Evolutionary conservation across 108 stramenopile genomes (phyloP).

Genomic region (Fragilaria crotonensis): DNA sequence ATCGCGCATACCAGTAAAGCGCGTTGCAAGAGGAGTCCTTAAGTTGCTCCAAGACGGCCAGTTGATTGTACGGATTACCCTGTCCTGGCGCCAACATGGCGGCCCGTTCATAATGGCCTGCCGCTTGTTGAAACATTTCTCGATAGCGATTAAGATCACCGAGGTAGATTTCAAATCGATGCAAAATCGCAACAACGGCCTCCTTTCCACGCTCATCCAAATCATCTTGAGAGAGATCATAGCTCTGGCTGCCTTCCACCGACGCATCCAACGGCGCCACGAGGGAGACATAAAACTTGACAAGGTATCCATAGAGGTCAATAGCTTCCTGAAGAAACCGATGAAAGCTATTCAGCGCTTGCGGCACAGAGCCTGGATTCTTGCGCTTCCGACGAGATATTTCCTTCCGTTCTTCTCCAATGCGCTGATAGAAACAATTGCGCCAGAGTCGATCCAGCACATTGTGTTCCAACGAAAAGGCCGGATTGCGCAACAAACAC

Average conservation of each 20-base stretch:
- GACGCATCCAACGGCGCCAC: conserved; percentile 4
- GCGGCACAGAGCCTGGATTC: conserved; percentile 6
- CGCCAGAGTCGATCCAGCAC: conserved; percentile 58
- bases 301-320: conserved; percentile 53
- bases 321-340: conserved; percentile 57
- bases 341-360: conserved; percentile 29
- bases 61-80: conserved; percentile 79
- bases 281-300: conserved; percentile 31
- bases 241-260: conserved; percentile 13
- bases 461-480: conserved; percentile 30
- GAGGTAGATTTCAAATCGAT: conserved; percentile 48
- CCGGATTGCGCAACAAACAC: conserved; percentile 50
- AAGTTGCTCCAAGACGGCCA: conserved; percentile 68
- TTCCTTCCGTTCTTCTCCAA: conserved; percentile 35
- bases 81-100: conserved; percentile 53
- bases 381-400: conserved; percentile 24
- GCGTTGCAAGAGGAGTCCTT: conserved; percentile 35
- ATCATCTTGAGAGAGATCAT: neutral
- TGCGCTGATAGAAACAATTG: conserved; percentile 65
- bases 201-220: conserved; percentile 2
- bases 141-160: conserved; percentile 75
- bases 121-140: conserved; percentile 37
- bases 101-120: conserved; percentile 42
- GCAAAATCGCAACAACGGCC: conserved; percentile 38
- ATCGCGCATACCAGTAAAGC: conserved; percentile 71